Conservation (phyloP, 2,329 filamentous ascomycete genomes). For the Cercospora beticola region DNA sequence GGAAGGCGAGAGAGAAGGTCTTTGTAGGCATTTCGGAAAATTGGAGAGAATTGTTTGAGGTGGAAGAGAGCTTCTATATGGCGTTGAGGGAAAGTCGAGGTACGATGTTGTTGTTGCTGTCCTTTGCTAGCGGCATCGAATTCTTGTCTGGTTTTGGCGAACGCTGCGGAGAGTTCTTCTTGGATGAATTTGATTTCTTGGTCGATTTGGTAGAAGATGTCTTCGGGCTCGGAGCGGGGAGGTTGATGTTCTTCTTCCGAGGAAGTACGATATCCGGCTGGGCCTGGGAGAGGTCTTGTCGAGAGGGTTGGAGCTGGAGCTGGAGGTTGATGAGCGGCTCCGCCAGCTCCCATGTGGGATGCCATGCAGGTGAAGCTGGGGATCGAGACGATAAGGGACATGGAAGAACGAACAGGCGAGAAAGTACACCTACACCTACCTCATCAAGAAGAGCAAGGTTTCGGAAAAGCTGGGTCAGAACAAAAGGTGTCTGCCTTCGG, state of each 20-base stretch:
- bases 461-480: not conserved
- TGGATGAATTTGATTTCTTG: slow-evolving; percentile 19
- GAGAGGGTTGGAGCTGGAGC: not conserved
- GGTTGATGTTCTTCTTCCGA: slow-evolving; percentile 3
- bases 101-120: not conserved
- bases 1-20: slow-evolving; percentile 17
- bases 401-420: slow-evolving; percentile 1
- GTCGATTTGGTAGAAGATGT: slow-evolving; percentile 24
- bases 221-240: slow-evolving; percentile 14
- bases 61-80: slow-evolving; percentile 18
- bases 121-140: not conserved
- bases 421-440: not conserved
- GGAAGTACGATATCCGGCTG: not conserved
- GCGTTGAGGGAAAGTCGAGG: not conserved
- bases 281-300: not conserved
- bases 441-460: not conserved
- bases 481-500: not conserved
- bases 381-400: not conserved
- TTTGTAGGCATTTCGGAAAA: slow-evolving; percentile 18
- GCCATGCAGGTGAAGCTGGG: slow-evolving; percentile 1
- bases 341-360: not conserved
- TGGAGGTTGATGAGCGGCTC: not conserved
- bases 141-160: not conserved
- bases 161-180: slow-evolving; percentile 13
- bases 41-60: slow-evolving; percentile 16